Conservation (phyloP, 208 protist genomes). For the Leishmania arabica region DNA sequence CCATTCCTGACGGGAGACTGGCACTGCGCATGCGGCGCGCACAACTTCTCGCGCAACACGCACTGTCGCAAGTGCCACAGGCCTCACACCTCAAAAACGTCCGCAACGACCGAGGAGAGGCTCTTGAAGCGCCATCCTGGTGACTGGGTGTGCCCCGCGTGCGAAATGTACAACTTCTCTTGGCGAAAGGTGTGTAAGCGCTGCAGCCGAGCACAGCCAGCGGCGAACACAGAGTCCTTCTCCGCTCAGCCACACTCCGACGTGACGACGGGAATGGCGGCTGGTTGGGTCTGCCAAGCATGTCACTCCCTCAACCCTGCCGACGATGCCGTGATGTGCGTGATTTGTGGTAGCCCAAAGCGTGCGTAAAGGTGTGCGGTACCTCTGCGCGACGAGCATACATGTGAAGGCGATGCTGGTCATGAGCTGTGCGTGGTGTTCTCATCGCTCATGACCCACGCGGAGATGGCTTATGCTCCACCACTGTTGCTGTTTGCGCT, state of each 20-base stretch:
- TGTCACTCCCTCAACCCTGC: conserved; percentile 34
- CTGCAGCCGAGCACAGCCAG: conserved; percentile 14
- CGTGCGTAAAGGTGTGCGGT: not conserved
- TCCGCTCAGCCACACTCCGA: not conserved
- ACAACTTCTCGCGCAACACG: conserved; percentile 69
- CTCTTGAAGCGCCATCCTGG: not conserved
- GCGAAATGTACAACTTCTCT: conserved; percentile 37
- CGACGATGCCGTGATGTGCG: conserved; percentile 3
- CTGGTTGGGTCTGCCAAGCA: conserved; percentile 25
- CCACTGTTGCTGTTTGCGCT: not conserved
- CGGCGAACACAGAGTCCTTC: not conserved
- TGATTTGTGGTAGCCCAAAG: conserved; percentile 23
- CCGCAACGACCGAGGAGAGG: not conserved
- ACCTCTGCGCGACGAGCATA: not conserved
- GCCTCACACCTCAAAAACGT: not conserved
- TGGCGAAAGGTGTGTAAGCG: conserved; percentile 31
- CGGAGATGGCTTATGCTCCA: not conserved
- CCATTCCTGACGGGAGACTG: conserved; percentile 54
- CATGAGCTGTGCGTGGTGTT: not conserved
- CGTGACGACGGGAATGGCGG: not conserved
- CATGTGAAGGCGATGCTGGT: not conserved
- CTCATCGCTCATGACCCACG: not conserved
- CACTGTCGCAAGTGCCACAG: conserved; percentile 42
- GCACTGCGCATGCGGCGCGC: conserved; percentile 67
- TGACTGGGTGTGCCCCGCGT: conserved; percentile 36